These are phyloP conservation scores for Antrodiella citrinella DNA, from an alignment of 768 basidiomycete species.

Conservation along the genomic window DNA sequence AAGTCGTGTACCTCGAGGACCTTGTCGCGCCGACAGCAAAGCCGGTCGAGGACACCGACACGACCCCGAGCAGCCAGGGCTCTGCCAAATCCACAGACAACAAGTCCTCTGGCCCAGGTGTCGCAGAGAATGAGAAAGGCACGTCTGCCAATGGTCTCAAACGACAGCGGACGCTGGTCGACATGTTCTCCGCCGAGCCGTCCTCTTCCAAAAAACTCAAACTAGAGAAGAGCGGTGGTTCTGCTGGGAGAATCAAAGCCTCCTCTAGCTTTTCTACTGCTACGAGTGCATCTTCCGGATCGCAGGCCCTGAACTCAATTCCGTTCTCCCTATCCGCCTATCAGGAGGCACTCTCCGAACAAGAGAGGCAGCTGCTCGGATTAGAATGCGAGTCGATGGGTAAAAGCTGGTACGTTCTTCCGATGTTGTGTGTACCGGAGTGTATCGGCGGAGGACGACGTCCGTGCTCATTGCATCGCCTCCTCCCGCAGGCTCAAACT, in stretches of 20 bases:
- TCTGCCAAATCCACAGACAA: too few relatives aligned
- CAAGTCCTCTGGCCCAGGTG: too few relatives aligned
- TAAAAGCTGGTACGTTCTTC: constrained; percentile 47
- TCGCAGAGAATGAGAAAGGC: constrained; percentile 8
- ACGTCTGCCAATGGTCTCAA: constrained; percentile 23
- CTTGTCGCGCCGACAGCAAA: too few relatives aligned
- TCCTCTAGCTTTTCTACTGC: too few relatives aligned
- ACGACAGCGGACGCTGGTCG: constrained; percentile 57
- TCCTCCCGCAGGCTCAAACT: constrained; percentile 52
- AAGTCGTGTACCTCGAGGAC: constrained; percentile 30
- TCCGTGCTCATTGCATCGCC: too few relatives aligned
- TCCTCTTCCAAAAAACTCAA: constrained; percentile 42
- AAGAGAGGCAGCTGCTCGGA: constrained; percentile 47
- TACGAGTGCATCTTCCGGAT: too few relatives aligned
- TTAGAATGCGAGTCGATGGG: constrained; percentile 72
- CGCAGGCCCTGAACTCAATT: constrained; percentile 59
- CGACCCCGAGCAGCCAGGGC: too few relatives aligned
- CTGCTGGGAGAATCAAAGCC: too few relatives aligned
- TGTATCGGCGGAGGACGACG: neutral
- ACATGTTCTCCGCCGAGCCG: constrained; percentile 44
- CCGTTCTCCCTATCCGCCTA: constrained; percentile 58
- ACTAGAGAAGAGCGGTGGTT: too few relatives aligned
- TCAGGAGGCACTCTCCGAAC: constrained; percentile 44
- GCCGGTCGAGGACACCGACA: too few relatives aligned
- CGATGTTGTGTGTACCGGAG: neutral